phyloP scores from a whole-genome alignment of 1,139 yeast species.

The Scheffersomyces quercinus region DNA sequence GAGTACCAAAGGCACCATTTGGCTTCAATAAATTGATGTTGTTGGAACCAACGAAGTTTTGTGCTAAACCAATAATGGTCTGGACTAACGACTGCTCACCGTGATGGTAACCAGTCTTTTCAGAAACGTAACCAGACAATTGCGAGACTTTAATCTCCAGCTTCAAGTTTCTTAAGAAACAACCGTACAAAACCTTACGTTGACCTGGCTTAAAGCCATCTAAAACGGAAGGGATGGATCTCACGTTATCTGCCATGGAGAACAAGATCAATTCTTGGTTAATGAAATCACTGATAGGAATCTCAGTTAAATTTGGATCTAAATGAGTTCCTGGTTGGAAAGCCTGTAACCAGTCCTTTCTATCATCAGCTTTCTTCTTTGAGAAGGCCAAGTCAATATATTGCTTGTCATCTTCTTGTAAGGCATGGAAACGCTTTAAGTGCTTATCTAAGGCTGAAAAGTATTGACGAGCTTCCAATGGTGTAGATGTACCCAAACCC shows the following conservation, averaged over 20 bases:
- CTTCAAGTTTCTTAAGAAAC: constrained; percentile 77
- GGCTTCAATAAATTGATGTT: constrained; percentile 85
- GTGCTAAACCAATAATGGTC: constrained; percentile 92
- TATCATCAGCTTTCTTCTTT: constrained; percentile 93
- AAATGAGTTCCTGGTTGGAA: constrained; percentile 90
- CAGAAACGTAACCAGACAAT: constrained; percentile 86
- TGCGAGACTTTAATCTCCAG: constrained; percentile 88
- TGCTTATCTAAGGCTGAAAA: constrained; percentile 86
- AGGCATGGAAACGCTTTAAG: constrained; percentile 79
- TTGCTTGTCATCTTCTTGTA: constrained; percentile 79
- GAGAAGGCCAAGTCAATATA: constrained; percentile 91
- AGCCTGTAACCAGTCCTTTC: constrained; percentile 94
- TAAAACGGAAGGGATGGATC: constrained; percentile 91
- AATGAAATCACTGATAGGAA: constrained; percentile 92
- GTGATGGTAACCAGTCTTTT: constrained; percentile 92
- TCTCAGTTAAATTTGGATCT: constrained; percentile 74
- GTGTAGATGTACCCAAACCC: constrained; percentile 95
- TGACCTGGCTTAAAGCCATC: constrained; percentile 99
- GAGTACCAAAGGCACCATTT: constrained; percentile 94
- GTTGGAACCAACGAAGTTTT: constrained; percentile 91
- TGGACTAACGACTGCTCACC: constrained; percentile 88
- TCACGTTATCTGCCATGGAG: constrained; percentile 94
- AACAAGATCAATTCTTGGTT: constrained; percentile 93
- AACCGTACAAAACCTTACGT: constrained; percentile 87
- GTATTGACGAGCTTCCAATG: constrained; percentile 83